A percentile compares a stretch with the other conserved stretches of the same genome.
Conservation (phyloP, 208 protist genomes). For the Leishmania martiniquensis region DNA sequence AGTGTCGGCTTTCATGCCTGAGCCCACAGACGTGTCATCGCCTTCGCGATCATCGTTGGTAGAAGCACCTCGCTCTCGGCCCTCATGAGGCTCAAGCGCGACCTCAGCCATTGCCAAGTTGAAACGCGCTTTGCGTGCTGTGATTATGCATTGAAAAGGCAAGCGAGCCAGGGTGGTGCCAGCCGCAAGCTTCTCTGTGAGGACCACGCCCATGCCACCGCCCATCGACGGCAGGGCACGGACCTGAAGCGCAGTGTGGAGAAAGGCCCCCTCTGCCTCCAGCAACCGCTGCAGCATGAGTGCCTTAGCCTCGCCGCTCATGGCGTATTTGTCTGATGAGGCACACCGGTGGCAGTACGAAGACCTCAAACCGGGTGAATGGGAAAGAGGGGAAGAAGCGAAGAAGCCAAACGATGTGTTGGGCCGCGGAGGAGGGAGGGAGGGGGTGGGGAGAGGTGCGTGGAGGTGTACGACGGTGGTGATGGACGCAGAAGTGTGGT, state of each 20-base stretch:
- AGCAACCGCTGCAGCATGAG: conserved; percentile 50
- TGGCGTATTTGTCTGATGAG: not conserved
- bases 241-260: conserved; percentile 52
- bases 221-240: conserved; percentile 74
- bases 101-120: conserved; percentile 71
- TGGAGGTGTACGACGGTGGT: not conserved
- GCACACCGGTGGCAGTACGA: too few relatives aligned
- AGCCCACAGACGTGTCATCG: conserved; percentile 1
- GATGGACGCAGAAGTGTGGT: not conserved
- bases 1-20: not conserved
- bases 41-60: not conserved
- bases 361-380: not conserved
- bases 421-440: not conserved
- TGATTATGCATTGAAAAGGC: conserved; percentile 75
- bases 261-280: conserved; percentile 63
- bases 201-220: conserved; percentile 79
- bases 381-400: not conserved
- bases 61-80: not conserved
- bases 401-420: not conserved
- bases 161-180: conserved; percentile 57
- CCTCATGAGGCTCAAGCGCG: conserved; percentile 20
- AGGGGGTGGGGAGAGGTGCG: not conserved
- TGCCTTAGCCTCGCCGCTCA: conserved; percentile 24
- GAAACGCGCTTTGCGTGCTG: conserved; percentile 60
- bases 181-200: conserved; percentile 30